A percentile compares a stretch with the other conserved stretches of the same genome.
These are phyloP conservation scores for Diophrys appendiculata DNA, from an alignment of 73 alveolate genomes.

Conservation along the genomic window DNA sequence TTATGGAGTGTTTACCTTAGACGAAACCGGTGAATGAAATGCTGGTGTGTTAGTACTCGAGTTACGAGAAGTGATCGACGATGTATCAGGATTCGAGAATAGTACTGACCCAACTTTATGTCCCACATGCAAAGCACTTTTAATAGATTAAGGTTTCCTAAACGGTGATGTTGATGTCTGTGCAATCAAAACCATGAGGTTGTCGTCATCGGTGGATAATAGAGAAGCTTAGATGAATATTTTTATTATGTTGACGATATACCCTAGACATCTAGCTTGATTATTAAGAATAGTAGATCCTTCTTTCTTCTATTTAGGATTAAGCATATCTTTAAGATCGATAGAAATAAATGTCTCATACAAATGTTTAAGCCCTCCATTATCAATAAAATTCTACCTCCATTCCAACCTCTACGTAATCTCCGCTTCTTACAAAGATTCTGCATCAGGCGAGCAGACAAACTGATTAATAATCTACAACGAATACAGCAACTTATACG, in stretches of 20 bases:
- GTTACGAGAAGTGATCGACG: constrained; percentile 24
- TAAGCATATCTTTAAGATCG: constrained; percentile 32
- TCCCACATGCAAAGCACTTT: constrained; percentile 15
- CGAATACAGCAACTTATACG: constrained; percentile 64
- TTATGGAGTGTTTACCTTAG: constrained; percentile 45
- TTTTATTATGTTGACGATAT: constrained; percentile 39
- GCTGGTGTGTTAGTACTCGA: constrained; percentile 59
- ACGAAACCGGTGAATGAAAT: constrained; percentile 42
- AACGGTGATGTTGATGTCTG: constrained; percentile 62
- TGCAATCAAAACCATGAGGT: constrained; percentile 35
- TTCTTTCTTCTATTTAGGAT: constrained; percentile 13
- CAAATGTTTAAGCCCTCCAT: constrained; percentile 68
- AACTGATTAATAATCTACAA: constrained; percentile 61
- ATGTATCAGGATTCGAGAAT: constrained; percentile 21
- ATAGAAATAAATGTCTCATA: constrained; percentile 31
- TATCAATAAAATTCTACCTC: constrained; percentile 55
- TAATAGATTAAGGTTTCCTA: constrained; percentile 27
- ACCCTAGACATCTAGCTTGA: constrained; percentile 37
- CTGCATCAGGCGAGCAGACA: constrained; percentile 41
- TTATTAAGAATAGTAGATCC: constrained; percentile 12
- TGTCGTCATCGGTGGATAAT: constrained; percentile 56
- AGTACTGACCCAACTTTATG: constrained; percentile 13
- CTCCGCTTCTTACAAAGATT: constrained; percentile 45
- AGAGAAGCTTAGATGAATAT: constrained; percentile 60
- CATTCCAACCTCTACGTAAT: constrained; percentile 63